These are phyloP conservation scores for Boletus edulis DNA, from an alignment of 768 basidiomycete species.

Conservation along the genomic window DNA sequence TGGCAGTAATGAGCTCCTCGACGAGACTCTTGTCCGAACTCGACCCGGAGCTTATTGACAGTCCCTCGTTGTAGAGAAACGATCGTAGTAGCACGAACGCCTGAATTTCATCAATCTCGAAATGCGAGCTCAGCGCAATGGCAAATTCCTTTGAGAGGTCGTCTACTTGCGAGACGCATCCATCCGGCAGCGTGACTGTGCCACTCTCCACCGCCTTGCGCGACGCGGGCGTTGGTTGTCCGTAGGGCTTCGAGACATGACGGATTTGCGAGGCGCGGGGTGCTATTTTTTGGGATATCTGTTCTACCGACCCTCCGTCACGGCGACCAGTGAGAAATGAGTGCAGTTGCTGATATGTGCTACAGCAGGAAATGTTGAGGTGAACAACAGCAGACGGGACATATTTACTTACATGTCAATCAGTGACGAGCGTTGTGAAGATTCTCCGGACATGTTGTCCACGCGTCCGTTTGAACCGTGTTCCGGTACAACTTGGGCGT, in stretches of 20 bases:
- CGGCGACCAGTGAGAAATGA: constrained; percentile 54
- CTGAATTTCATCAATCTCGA: constrained; percentile 80
- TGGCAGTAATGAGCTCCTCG: constrained; percentile 49
- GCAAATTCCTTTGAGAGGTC: constrained; percentile 69
- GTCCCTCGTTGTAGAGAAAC: constrained; percentile 75
- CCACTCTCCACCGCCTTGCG: constrained; percentile 65
- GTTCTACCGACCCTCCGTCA: constrained; percentile 57
- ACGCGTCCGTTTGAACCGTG: constrained; percentile 1
- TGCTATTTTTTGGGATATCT: constrained; percentile 55
- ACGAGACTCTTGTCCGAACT: constrained; percentile 39
- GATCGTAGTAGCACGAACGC: constrained; percentile 72
- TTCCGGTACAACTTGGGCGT: constrained; percentile 4
- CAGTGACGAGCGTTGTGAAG: constrained; percentile 63
- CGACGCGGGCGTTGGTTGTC: constrained; percentile 65
- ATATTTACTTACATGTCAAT: constrained; percentile 55
- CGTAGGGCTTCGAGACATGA: constrained; percentile 62
- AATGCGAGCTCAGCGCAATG: constrained; percentile 65
- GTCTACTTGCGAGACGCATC: constrained; percentile 58
- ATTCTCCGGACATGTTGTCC: constrained; percentile 40
- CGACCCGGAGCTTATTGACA: constrained; percentile 48
- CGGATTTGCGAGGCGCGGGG: constrained; percentile 57
- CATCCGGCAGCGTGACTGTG: constrained; percentile 66
- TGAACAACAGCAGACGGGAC: background rate
- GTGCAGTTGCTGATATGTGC: constrained; percentile 67
- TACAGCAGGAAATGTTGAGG: constrained; percentile 23